Conservation (phyloP, 192 early-diverging fungal species). For the Backusella westeae region DNA sequence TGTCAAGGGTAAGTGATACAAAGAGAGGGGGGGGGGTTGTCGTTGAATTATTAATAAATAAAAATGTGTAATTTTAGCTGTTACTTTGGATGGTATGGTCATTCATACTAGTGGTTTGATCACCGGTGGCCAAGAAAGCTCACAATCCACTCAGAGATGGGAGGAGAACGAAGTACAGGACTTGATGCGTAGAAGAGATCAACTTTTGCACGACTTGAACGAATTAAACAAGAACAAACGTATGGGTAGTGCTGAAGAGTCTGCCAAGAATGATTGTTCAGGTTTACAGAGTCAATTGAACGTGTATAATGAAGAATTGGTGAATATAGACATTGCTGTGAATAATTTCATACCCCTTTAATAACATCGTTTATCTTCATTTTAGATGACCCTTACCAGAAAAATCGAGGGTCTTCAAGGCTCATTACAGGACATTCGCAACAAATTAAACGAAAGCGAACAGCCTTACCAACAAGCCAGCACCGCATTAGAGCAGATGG, state of each 20-base stretch:
- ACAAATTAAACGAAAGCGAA: conserved; percentile 18
- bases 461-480: conserved; percentile 18
- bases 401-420: conserved; percentile 60
- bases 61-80: conserved; percentile 43
- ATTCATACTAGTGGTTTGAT: conserved; percentile 97
- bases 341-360: background rate
- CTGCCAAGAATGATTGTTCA: conserved; percentile 53
- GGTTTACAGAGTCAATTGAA: conserved; percentile 59
- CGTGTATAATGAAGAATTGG: conserved; percentile 64
- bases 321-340: conserved; percentile 6
- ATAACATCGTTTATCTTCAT: background rate
- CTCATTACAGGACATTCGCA: conserved; percentile 56
- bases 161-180: conserved; percentile 88
- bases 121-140: conserved; percentile 71
- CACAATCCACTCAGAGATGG: conserved; percentile 66
- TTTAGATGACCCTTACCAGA: conserved; percentile 45
- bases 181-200: conserved; percentile 67
- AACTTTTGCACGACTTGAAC: conserved; percentile 67
- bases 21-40: background rate
- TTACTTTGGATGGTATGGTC: conserved; percentile 90
- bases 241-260: conserved; percentile 63
- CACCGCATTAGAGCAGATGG: conserved; percentile 40
- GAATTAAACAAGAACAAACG: conserved; percentile 69
- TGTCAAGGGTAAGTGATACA: conserved; percentile 65
- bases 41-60: background rate